Percentiles rank a stretch among this genome's conserved stretches.
Conservation (phyloP, 345 rosid species). For the Aquilaria sinensis region DNA sequence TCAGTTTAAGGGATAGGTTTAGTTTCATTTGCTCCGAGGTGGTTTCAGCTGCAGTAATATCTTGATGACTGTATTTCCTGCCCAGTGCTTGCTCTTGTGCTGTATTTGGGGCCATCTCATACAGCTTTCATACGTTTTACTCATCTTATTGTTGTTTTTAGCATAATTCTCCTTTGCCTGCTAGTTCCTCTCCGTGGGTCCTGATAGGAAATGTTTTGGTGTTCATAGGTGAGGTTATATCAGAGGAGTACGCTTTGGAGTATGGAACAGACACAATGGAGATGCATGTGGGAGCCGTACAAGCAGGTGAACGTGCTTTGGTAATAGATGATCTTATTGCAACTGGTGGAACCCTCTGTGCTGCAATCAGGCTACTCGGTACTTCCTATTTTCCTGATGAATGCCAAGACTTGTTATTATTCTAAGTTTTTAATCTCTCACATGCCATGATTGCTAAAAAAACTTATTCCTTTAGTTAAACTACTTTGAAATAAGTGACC, state of each 20-base stretch:
- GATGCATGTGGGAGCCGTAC: slow-evolving; percentile 98
- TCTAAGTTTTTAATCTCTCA: slow-evolving; percentile 3
- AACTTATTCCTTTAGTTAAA: background rate
- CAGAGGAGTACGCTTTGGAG: slow-evolving; percentile 91
- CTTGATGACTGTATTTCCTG: too few species aligned
- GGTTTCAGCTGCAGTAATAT: too few species aligned
- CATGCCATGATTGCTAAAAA: background rate
- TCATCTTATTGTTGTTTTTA: too few species aligned
- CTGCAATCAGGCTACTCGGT: slow-evolving; percentile 96
- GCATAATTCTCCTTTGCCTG: too few species aligned
- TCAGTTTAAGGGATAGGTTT: too few species aligned
- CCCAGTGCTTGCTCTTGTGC: too few species aligned
- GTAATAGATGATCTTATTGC: slow-evolving; percentile 93
- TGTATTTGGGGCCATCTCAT: too few species aligned
- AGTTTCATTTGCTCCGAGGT: too few species aligned
- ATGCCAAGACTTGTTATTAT: background rate
- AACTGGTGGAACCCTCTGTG: slow-evolving; percentile 89
- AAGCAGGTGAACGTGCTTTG: slow-evolving; percentile 83
- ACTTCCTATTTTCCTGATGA: slow-evolving; percentile 8
- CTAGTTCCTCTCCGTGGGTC: too few species aligned
- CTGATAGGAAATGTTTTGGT: slow-evolving; percentile 8
- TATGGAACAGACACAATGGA: slow-evolving; percentile 92
- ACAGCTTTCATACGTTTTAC: too few species aligned
- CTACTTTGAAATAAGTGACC: background rate
- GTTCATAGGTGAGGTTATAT: slow-evolving; percentile 69